Base-by-base conservation (phyloP, 2,329 filamentous ascomycete species). In the Aspergillus brasiliensis region DNA sequence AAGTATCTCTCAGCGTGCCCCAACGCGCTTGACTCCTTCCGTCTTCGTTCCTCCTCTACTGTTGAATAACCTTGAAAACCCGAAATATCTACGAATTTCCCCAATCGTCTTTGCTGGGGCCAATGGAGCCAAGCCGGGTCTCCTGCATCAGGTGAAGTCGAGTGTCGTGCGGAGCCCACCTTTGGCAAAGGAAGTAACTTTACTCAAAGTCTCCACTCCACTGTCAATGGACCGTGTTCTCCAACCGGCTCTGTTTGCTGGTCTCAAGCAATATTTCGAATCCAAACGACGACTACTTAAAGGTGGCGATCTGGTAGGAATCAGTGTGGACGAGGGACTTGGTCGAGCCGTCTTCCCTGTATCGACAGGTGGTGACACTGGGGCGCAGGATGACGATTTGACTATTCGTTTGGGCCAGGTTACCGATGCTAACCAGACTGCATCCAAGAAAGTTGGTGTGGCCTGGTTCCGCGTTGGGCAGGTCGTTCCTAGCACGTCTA, bases 401-500 rank as follows among this genome's bases (percentile, higher is more conserved):
- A 84, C 70, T 42, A 65, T 71, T 59, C 75, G 78, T 63, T 68
- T 82, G 66, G 66, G 73, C 47, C 68, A 78, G 34, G 64, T 65
- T n/a, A 34, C 68, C 15, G 61, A 72, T 65, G 17, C 65, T 60
- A 34, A 66, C 38, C 57, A 68, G 23, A 48, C 68, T 51, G 64
- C 64, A 23, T 64, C 80, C 78, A 66, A 86, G 84, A 75, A 85
- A 82, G 68, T 77, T 31, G 77, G 76, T 28, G 90, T 96, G 19
- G 93, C 91, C 7, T 99, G 95, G 95, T 98, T 97, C 81, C 91
- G 88, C 65, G 90, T 99, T 42, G 89, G 90, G 40, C 90, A 91
- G 60, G 88, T 96, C 34, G 77, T 79, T 48, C 77, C 80, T 8
- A 74, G 77, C n/a, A 67, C 73, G 7, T 67, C 76, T 10, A 76